Percentiles rank a stretch among this genome's conserved stretches.
These are phyloP conservation scores for Clitopilus hobsonii DNA, from an alignment of 768 basidiomycete species.

Conservation along the genomic window DNA sequence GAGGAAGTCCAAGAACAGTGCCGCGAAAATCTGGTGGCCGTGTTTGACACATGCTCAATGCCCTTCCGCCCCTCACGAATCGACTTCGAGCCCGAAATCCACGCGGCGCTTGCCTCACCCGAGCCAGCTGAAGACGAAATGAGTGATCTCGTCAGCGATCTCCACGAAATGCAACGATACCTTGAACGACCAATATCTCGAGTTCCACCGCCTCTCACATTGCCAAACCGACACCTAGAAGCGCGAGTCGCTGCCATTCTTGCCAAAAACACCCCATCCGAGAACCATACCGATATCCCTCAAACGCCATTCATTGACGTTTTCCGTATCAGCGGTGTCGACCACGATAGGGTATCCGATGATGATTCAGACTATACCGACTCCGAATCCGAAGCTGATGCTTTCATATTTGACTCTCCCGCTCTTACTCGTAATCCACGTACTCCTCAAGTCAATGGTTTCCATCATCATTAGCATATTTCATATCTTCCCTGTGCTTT, in stretches of 20 bases:
- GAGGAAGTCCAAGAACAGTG: constrained; percentile 59
- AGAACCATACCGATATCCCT: constrained; percentile 51
- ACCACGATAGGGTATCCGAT: constrained; percentile 31
- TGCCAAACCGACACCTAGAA: constrained; percentile 61
- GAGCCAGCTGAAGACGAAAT: constrained; percentile 58
- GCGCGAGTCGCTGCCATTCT: constrained; percentile 80
- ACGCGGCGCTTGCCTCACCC: constrained; percentile 34
- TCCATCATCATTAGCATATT: constrained; percentile 19
- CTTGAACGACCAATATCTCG: constrained; percentile 44
- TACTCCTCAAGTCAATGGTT: constrained; percentile 41
- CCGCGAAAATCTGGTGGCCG: constrained; percentile 74
- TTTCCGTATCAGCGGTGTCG: constrained; percentile 52
- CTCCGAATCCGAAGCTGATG: constrained; percentile 49
- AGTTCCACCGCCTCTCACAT: constrained; percentile 25
- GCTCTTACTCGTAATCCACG: constrained; percentile 29
- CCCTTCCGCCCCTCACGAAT: constrained; percentile 66
- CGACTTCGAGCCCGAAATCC: constrained; percentile 63
- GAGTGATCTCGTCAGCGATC: constrained; percentile 71
- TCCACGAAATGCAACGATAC: constrained; percentile 72
- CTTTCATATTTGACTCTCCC: constrained; percentile 60
- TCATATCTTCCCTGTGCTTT: constrained; percentile 1
- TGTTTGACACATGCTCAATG: constrained; percentile 80
- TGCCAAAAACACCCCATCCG: constrained; percentile 65
- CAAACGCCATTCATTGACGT: constrained; percentile 80
- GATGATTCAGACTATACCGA: constrained; percentile 48